Evolutionary conservation across 192 early-diverging fungal genomes (phyloP).

Genomic region (Chytriomyces confervae): DNA sequence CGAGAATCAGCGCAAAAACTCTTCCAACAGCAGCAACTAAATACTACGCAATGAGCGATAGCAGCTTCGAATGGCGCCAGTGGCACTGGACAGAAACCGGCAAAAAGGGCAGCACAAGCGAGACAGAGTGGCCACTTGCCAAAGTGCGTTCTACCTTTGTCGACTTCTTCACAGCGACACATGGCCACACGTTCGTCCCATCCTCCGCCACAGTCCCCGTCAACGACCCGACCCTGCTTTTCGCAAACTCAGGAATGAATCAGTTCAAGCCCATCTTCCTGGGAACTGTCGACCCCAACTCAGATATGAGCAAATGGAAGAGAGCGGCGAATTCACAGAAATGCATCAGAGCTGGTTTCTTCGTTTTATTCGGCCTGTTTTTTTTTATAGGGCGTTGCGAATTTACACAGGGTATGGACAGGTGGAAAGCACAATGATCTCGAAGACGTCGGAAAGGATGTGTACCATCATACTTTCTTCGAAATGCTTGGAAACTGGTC

Average conservation of each 20-base stretch:
- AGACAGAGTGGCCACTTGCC: slow-evolving; percentile 71
- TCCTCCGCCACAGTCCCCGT: slow-evolving; percentile 94
- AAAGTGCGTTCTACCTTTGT: slow-evolving; percentile 89
- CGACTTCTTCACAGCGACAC: slow-evolving; percentile 76
- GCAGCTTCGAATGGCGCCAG: slow-evolving; percentile 4
- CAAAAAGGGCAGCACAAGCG: background rate
- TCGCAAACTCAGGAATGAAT: slow-evolving; percentile 46
- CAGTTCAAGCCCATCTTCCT: slow-evolving; percentile 97
- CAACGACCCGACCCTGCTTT: slow-evolving; percentile 95
- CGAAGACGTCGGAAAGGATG: slow-evolving; percentile 97
- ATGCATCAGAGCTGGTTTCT: slow-evolving; percentile 95
- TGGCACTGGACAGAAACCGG: background rate
- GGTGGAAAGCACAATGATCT: slow-evolving; percentile 99
- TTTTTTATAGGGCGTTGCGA: slow-evolving; percentile 21
- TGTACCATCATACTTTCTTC: slow-evolving; percentile 99
- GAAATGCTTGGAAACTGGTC: slow-evolving; percentile 99
- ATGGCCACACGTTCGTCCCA: slow-evolving; percentile 68
- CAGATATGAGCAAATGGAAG: slow-evolving; percentile 86
- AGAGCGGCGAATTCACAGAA: slow-evolving; percentile 97
- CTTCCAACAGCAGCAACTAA: no score
- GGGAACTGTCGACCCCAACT: slow-evolving; percentile 93
- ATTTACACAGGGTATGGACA: slow-evolving; percentile 32
- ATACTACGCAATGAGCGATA: background rate
- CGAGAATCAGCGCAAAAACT: no score
- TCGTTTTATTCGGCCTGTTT: background rate